A percentile compares a stretch with the other conserved stretches of the same genome.
These are phyloP conservation scores for Phytopythium oedochilum DNA, from an alignment of 352 stramenopile species.

Conservation along the genomic window DNA sequence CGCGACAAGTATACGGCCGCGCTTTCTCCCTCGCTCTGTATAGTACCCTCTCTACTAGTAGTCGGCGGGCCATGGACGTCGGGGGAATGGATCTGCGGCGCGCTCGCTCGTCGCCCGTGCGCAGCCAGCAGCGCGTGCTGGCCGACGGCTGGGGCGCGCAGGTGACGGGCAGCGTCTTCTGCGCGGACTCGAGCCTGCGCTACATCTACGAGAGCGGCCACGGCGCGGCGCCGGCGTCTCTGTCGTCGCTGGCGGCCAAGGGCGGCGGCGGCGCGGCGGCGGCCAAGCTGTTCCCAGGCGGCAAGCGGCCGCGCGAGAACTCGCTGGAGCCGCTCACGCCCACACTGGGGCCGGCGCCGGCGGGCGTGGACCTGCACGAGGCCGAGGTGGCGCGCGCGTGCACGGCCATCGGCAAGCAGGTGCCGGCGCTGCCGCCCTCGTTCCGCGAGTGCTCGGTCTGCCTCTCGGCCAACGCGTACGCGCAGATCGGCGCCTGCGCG, in stretches of 20 bases:
- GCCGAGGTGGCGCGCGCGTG: slow-evolving; percentile 62
- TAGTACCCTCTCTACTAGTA: too few relatives aligned
- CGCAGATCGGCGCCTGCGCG: slow-evolving; percentile 59
- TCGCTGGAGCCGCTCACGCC: slow-evolving; percentile 9
- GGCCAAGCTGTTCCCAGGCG: not conserved
- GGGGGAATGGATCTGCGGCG: not conserved
- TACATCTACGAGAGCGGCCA: slow-evolving; percentile 64
- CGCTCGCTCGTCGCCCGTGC: not conserved
- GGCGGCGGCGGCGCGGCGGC: not conserved
- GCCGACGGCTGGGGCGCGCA: slow-evolving; percentile 65
- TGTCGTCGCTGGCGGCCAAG: slow-evolving; percentile 1
- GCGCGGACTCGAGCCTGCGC: slow-evolving; percentile 73
- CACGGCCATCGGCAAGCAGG: slow-evolving; percentile 42
- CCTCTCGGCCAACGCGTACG: slow-evolving; percentile 62
- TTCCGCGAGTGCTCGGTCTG: slow-evolving; percentile 73
- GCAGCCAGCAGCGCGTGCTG: slow-evolving; percentile 47
- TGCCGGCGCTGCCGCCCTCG: slow-evolving; percentile 38
- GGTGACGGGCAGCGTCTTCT: slow-evolving; percentile 64
- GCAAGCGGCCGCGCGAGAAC: slow-evolving; percentile 22
- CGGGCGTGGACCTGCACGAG: slow-evolving; percentile 54
- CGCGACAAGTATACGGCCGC: not conserved
- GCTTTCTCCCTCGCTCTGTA: not conserved
- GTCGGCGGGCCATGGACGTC: too few relatives aligned
- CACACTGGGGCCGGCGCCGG: too few relatives aligned
- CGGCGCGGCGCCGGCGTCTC: slow-evolving; percentile 2